Base-by-base conservation (phyloP, 2,329 filamentous ascomycete species). In the Aureobasidium sp. region DNA sequence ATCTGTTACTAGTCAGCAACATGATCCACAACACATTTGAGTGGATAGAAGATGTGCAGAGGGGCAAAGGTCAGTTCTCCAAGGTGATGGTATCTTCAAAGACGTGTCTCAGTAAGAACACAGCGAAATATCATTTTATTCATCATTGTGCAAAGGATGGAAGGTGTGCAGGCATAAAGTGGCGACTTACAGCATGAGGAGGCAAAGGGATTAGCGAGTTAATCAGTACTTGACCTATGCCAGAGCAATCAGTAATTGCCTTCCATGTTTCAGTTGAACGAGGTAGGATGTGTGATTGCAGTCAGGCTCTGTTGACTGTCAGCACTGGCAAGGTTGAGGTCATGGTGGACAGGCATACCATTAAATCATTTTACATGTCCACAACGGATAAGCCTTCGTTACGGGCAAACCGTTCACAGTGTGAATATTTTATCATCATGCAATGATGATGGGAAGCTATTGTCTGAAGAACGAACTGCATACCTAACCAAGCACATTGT, bases 41-140 rank as follows among this genome's bases (percentile, higher is more conserved):
- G 14, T 61, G 31, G 20, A 15, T 49, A 48, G 27, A 41, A 22
- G 47, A 22, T 48, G 20, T 27, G 22, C 41, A 2, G 29, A 22
- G 37, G 34, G 44, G 44, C 27, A 47, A 55, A 37, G 53, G 55
- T 85, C 83, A 85, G 83, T 79, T 86, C 83, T 85, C 83, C 83
- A 85, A 85, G 81, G 81, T 85, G 82, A 84, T 70, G 72, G 79
- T 81, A 77, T 85, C 82, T 76, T 83, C 83, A 85, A 81, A 68
- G 77, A 76, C 71, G 71, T 68, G 76, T 71, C 80, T 84, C 82
- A 73, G 83, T 76, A 84, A 85, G 80, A 85, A 84, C 81, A 85
- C 82, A 86, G 83, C 82, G 79, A 84, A 79, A 79, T 77, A 77
- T 76, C 42, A 47, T 73, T 64, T 76, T 78, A 74, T 78, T 86